Evolutionary conservation across 768 basidiomycete genomes (phyloP), one percentile per base, ranked within the genome.

Genomic region (Ramaria rubella): DNA sequence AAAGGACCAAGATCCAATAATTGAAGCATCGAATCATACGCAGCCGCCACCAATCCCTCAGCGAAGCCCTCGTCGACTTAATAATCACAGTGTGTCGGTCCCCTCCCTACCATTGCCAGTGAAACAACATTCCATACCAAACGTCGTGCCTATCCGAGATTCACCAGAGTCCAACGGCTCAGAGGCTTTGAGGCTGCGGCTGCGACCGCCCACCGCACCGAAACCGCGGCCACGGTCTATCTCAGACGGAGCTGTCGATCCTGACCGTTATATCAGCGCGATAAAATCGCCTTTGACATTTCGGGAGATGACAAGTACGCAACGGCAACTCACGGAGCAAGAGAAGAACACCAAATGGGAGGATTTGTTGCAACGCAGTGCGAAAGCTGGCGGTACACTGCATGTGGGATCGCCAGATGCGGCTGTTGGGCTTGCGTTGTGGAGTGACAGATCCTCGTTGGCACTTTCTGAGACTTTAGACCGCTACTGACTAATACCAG

Each of bases 321-420:
- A 69, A 52, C 67, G 68, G 23, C 73, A 68, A 42, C 67, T 83
- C 65, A 81, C 81, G 24, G 85, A 87, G 65, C 70, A 79, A 62
- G 86, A 90, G 70, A 90, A 90, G 72, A 76, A 77, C 6, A 80
- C 77, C 12, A 80, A 79, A 62, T 90, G 86, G 87, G 78, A 86
- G 55, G 82, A 83, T 58, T 63, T 90, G 54, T 68, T 89, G 58
- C 77, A 80, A 65, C 74, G 78, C 61, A 88, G 87, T 62, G 84
- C 76, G 40, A 68, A 69, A 50, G 88, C 88, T 1, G 88, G 88
- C 1, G 88, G 88, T 43, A 90, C 88, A 52, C 65, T 90, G 54
- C 85, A 82, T 61, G 64, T 89, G 5, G 78, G 72, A 31, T 34
- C 55, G 1, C 42, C 38, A 31, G 17, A 7, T 30, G 34, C 30